Conservation (phyloP, 208 protist species). For the Wallacemonas sp. region DNA sequence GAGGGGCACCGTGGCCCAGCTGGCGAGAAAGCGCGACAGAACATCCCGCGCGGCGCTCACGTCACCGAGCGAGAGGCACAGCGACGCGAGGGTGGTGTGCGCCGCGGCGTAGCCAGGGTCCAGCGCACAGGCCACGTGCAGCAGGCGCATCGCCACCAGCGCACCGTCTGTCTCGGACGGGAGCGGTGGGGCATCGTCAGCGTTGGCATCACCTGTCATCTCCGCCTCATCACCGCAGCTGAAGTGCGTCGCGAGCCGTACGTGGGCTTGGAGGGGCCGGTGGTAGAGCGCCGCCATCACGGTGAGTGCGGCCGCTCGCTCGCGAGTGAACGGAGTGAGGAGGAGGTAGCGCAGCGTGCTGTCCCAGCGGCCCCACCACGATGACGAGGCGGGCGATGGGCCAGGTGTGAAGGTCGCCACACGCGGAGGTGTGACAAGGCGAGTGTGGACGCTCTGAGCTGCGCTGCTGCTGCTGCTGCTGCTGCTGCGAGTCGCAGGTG, state of each 20-base stretch:
- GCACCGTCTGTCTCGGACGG: conserved; percentile 10
- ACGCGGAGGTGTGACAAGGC: too few relatives aligned
- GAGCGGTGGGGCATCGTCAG: conserved; percentile 5
- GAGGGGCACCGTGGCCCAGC: neutral
- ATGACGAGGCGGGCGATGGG: neutral
- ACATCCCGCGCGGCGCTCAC: neutral
- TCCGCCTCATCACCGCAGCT: neutral
- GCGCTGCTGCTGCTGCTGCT: too few relatives aligned
- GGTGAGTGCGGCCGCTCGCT: conserved; percentile 5
- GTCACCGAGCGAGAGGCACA: conserved; percentile 1
- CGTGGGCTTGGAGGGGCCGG: neutral
- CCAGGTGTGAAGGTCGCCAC: neutral
- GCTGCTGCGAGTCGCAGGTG: too few relatives aligned
- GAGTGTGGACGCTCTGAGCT: too few relatives aligned
- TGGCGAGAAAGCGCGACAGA: neutral
- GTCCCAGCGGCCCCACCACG: too few relatives aligned
- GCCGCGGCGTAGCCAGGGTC: conserved; percentile 21
- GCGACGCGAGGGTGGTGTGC: conserved; percentile 10
- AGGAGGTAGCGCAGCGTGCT: conserved; percentile 4
- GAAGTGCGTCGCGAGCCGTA: neutral
- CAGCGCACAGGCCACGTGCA: conserved; percentile 28
- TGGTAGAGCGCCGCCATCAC: conserved; percentile 16
- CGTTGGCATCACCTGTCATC: neutral
- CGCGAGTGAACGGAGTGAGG: neutral
- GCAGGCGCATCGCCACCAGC: conserved; percentile 23